A percentile compares a stretch with the other conserved stretches of the same genome.
These are phyloP conservation scores for Ramularia endophylla DNA, from an alignment of 2,329 filamentous ascomycete genomes.

Conservation along the genomic window DNA sequence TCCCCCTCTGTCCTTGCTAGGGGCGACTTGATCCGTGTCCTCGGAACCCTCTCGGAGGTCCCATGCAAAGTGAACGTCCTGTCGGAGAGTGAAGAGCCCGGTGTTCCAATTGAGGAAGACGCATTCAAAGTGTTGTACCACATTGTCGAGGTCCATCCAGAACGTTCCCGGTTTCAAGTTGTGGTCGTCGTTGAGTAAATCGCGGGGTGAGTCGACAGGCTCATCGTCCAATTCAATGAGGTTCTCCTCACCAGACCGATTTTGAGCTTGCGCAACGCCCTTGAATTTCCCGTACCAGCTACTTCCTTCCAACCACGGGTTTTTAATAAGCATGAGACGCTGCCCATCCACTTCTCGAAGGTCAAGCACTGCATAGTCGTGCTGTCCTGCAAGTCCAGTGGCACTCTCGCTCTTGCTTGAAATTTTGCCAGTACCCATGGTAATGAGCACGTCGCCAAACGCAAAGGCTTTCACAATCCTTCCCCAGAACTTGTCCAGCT, in stretches of 20 bases:
- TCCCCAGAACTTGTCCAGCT: constrained; percentile 70
- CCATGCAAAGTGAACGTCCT: constrained; percentile 92
- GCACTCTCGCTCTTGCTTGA: constrained; percentile 69
- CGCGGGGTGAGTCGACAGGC: constrained; percentile 27
- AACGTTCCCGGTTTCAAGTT: constrained; percentile 65
- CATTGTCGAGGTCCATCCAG: constrained; percentile 85
- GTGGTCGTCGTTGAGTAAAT: constrained; percentile 33
- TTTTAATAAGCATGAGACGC: constrained; percentile 77
- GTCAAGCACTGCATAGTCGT: constrained; percentile 89
- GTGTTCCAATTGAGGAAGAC: constrained; percentile 99
- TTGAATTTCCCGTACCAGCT: constrained; percentile 57
- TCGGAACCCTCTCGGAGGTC: constrained; percentile 41
- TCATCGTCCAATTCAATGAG: constrained; percentile 23
- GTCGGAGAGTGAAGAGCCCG: constrained; percentile 67
- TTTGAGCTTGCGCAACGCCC: constrained; percentile 13
- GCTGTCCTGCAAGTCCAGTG: constrained; percentile 77
- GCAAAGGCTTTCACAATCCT: constrained; percentile 69
- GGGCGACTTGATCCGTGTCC: constrained; percentile 10
- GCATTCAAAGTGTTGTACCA: constrained; percentile 88
- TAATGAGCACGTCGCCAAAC: constrained; percentile 76
- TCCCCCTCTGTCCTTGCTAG: constrained; percentile 36
- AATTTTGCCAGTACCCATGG: constrained; percentile 81
- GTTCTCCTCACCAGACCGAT: constrained; percentile 6
- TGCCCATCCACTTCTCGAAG: constrained; percentile 60
- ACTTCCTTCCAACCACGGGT: constrained; percentile 85